Conservation (phyloP, 108 stramenopile genomes). For the Cyclostephanos invisitatus region DNA sequence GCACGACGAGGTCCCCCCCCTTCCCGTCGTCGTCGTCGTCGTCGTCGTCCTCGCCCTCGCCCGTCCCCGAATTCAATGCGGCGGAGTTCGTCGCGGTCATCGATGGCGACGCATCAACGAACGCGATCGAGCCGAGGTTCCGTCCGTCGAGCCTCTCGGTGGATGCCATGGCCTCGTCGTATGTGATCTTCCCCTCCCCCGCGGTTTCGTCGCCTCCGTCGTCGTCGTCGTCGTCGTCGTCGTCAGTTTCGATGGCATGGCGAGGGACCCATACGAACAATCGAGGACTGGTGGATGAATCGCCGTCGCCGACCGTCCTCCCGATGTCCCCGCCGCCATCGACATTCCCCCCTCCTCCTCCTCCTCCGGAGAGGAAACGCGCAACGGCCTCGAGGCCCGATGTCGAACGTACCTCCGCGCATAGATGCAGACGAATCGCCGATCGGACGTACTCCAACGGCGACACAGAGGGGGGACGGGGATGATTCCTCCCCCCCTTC, state of each 20-base stretch:
- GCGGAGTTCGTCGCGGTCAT: neutral
- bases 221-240: neutral
- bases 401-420: conserved; percentile 12
- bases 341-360: neutral
- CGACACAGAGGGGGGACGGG: neutral
- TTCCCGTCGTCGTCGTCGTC: neutral
- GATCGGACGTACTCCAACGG: conserved; percentile 37
- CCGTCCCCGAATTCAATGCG: neutral
- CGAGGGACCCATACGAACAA: conserved; percentile 39
- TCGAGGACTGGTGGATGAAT: neutral
- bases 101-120: conserved; percentile 1
- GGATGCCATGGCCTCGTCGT: conserved; percentile 43
- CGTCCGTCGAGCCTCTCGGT: conserved; percentile 38
- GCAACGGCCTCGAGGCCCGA: conserved; percentile 24
- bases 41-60: conserved; percentile 10
- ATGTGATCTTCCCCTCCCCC: conserved; percentile 4
- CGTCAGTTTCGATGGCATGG: neutral
- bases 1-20: conserved; percentile 1
- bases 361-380: conserved; percentile 22
- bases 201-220: conserved; percentile 14
- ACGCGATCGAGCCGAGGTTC: conserved; percentile 40
- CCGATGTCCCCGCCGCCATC: neutral
- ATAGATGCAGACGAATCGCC: conserved; percentile 42
- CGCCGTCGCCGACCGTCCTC: neutral
- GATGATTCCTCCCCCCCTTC: too few species aligned